These are phyloP conservation scores for Suillus subluteus DNA, from an alignment of 768 basidiomycete species.

Conservation along the genomic window DNA sequence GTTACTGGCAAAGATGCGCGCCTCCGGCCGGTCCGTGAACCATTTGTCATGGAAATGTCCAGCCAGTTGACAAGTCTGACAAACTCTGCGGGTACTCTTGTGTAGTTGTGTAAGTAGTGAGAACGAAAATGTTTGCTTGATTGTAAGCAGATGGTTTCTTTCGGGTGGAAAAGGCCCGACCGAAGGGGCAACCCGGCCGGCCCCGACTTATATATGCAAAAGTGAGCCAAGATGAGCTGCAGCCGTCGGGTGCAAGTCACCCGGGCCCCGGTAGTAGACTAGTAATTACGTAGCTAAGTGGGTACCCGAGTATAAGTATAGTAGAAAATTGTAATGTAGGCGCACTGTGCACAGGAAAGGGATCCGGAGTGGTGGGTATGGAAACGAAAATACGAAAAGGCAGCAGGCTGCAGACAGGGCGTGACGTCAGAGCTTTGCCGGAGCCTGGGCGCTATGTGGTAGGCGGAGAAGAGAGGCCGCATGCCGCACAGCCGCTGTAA, in stretches of 20 bases:
- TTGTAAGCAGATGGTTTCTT: not conserved
- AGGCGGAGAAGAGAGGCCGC: not conserved
- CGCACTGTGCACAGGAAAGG: not conserved
- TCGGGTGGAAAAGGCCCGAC: not conserved
- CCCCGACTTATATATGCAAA: not conserved
- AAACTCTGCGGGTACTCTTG: not conserved
- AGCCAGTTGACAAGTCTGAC: constrained; percentile 59
- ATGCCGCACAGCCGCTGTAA: not conserved
- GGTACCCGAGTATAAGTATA: not conserved
- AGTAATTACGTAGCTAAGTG: not conserved
- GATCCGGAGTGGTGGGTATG: not conserved
- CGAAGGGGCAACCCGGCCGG: not conserved
- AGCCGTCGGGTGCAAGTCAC: too few species aligned
- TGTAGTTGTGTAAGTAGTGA: not conserved
- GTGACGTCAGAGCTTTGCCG: not conserved
- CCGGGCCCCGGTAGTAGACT: too few species aligned
- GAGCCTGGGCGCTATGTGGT: not conserved
- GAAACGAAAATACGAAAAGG: not conserved
- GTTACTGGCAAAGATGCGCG: constrained; percentile 56
- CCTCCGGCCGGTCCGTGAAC: constrained; percentile 50
- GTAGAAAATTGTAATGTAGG: not conserved
- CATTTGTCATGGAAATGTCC: constrained; percentile 46
- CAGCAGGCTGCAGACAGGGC: not conserved
- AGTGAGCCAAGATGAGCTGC: too few species aligned
- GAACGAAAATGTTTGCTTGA: not conserved